phyloP scores from a whole-genome alignment of 176 grass and related monocot species.

The Leersia perrieri region DNA sequence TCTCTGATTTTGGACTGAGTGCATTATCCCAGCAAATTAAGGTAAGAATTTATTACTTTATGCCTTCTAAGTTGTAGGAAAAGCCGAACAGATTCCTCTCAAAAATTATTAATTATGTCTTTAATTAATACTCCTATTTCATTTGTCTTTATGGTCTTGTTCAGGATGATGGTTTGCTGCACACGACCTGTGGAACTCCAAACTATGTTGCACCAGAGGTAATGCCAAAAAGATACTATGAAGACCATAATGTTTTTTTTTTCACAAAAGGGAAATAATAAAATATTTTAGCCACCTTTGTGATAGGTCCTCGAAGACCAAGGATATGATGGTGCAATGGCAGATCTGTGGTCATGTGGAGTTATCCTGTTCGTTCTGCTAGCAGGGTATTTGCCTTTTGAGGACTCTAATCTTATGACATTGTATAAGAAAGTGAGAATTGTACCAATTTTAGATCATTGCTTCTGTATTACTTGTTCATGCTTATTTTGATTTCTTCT shows the following conservation, averaged over 20 bases:
- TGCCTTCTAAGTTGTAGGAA: not conserved
- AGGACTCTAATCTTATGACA: conserved; percentile 89
- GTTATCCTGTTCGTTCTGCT: conserved; percentile 97
- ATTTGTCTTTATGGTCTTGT: conserved; percentile 10
- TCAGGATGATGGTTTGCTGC: conserved; percentile 93
- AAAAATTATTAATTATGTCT: not conserved
- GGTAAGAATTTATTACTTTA: conserved; percentile 37
- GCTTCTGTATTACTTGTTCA: not conserved
- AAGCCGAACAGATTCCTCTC: too few species aligned
- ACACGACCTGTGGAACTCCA: conserved; percentile 95
- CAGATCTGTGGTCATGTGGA: conserved; percentile 98
- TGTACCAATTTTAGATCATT: conserved; percentile 10
- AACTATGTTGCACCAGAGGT: conserved; percentile 99
- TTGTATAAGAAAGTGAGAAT: conserved; percentile 92
- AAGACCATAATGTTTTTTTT: too few species aligned
- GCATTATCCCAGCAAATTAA: conserved; percentile 86
- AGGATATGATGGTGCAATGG: conserved; percentile 95
- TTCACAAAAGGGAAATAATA: too few species aligned
- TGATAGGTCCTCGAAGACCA: conserved; percentile 85
- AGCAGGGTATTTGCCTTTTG: conserved; percentile 99
- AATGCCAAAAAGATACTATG: not conserved
- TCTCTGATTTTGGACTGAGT: conserved; percentile 93
- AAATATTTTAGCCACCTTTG: not conserved
- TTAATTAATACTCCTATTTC: not conserved
- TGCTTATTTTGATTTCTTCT: conserved; percentile 21